These are phyloP conservation scores for Cicer bijugum DNA, from an alignment of 306 rosid species.

Conservation along the genomic window DNA sequence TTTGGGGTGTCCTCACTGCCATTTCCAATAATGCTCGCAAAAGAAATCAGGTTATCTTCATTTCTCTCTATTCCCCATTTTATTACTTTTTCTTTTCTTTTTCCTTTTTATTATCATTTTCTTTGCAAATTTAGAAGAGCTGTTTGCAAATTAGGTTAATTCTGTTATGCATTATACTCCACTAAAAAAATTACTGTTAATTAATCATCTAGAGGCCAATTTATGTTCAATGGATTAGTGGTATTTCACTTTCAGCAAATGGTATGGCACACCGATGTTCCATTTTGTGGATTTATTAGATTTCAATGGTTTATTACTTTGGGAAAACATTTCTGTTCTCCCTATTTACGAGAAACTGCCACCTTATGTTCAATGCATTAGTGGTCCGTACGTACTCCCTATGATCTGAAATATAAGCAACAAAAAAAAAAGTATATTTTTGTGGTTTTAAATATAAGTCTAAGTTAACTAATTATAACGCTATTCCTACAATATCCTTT, in stretches of 20 bases:
- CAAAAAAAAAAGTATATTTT: too few relatives aligned
- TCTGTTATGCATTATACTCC: not conserved
- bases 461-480: too few relatives aligned
- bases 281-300: not conserved
- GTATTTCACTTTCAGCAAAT: conserved; percentile 30
- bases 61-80: not conserved
- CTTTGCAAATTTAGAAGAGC: too few relatives aligned
- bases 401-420: too few relatives aligned
- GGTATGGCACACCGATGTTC: not conserved
- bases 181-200: too few relatives aligned
- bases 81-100: not conserved
- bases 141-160: not conserved
- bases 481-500: too few relatives aligned
- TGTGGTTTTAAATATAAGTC: too few relatives aligned
- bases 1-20: conserved; percentile 96
- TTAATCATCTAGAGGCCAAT: not conserved
- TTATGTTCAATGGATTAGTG: not conserved
- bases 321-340: not conserved
- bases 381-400: too few relatives aligned
- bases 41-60: conserved; percentile 63
- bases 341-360: not conserved
- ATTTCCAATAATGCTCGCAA: conserved; percentile 84
- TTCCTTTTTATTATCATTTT: not conserved
- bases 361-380: not conserved
- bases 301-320: not conserved